Evolutionary conservation across 495 filamentous ascomycete genomes (phyloP).

Genomic region (Penicillium arizonense): DNA sequence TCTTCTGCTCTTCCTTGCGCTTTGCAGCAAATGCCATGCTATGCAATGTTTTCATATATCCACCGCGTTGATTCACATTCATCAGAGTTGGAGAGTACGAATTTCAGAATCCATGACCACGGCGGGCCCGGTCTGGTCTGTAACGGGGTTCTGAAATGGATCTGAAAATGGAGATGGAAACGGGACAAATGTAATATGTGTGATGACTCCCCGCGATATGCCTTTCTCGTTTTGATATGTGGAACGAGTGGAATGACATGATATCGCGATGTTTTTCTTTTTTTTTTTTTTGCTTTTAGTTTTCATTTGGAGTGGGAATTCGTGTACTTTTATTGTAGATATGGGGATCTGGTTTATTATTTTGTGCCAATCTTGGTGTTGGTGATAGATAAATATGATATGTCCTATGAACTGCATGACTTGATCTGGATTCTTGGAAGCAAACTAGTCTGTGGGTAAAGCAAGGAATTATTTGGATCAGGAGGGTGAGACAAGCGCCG

Average conservation of each 20-base stretch:
- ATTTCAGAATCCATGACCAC: slow-evolving; percentile 15
- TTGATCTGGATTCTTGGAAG: no score
- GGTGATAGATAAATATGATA: not conserved
- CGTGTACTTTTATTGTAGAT: slow-evolving; percentile 21
- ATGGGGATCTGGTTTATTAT: slow-evolving; percentile 3
- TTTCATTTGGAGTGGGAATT: not conserved
- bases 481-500: no score
- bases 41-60: slow-evolving; percentile 23
- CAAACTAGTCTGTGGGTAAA: no score
- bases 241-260: slow-evolving; percentile 9
- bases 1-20: slow-evolving; percentile 16
- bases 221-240: slow-evolving; percentile 4
- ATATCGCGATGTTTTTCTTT: slow-evolving; percentile 1
- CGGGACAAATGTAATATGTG: slow-evolving; percentile 17
- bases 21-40: slow-evolving; percentile 6
- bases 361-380: not conserved
- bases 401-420: no score
- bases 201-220: slow-evolving; percentile 16
- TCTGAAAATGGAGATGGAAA: slow-evolving; percentile 10
- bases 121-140: slow-evolving; percentile 34
- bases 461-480: no score
- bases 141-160: not conserved
- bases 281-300: not conserved
- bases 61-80: slow-evolving; percentile 14
- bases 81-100: no score